A percentile compares a stretch with the other conserved stretches of the same genome.
Conservation (phyloP, 441 rosid species). For the Bocquillonia castaneifolia region DNA sequence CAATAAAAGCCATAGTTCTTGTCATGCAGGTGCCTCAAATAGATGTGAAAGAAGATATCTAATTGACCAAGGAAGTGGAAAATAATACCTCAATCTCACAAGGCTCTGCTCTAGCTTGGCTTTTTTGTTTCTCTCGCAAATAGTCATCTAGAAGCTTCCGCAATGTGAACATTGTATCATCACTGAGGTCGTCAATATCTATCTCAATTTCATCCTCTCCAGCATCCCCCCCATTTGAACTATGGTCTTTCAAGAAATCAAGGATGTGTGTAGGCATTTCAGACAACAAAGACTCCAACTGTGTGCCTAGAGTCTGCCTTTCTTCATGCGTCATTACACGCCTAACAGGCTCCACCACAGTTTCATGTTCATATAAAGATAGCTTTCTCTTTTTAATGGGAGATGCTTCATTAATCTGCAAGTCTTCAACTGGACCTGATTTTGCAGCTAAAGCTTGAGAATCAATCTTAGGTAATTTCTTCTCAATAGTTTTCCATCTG, state of each 20-base stretch:
- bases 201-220: slow-evolving; percentile 78
- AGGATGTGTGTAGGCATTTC: slow-evolving; percentile 61
- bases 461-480: slow-evolving; percentile 44
- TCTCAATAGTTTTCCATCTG: slow-evolving; percentile 78
- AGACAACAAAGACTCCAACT: slow-evolving; percentile 54
- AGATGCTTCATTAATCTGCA: slow-evolving; percentile 26
- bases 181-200: slow-evolving; percentile 66
- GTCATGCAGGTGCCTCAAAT: slow-evolving; percentile 1
- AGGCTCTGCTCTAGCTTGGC: slow-evolving; percentile 48
- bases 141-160: slow-evolving; percentile 71
- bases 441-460: slow-evolving; percentile 28
- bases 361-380: slow-evolving; percentile 31
- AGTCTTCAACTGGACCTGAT: slow-evolving; percentile 29
- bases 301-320: slow-evolving; percentile 47
- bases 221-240: slow-evolving; percentile 41
- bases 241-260: slow-evolving; percentile 62
- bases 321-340: slow-evolving; percentile 52
- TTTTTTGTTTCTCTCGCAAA: slow-evolving; percentile 48
- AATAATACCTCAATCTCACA: slow-evolving; percentile 71
- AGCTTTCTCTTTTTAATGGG: slow-evolving; percentile 42
- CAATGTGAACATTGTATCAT: slow-evolving; percentile 56
- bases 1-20: slow-evolving; percentile 17
- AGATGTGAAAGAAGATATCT: neutral
- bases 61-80: neutral
- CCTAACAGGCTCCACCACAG: slow-evolving; percentile 40